Conservation (phyloP, 2,329 filamentous ascomycete species). For the Aureobasidium melanogenum region DNA sequence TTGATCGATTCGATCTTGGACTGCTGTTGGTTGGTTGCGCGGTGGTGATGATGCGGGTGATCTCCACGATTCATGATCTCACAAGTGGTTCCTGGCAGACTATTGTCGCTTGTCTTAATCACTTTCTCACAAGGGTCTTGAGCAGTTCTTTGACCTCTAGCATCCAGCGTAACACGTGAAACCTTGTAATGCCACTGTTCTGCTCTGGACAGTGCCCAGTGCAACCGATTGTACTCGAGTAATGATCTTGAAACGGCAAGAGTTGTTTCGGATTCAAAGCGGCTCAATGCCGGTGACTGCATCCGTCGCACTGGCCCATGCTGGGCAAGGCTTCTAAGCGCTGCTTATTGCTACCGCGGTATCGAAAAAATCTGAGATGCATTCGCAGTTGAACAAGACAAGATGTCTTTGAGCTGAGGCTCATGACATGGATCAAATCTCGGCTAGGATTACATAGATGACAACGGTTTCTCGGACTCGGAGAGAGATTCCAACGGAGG, state of each 20-base stretch:
- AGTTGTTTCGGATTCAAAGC: neutral
- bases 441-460: neutral
- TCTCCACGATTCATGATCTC: neutral
- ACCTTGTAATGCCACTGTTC: no score
- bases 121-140: neutral
- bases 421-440: neutral
- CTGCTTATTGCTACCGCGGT: neutral
- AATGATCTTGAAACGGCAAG: neutral
- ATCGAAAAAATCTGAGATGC: neutral
- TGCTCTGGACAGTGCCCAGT: neutral
- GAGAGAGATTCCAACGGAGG: neutral
- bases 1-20: neutral
- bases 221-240: neutral
- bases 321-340: neutral
- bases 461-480: neutral
- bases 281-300: neutral
- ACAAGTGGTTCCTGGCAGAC: neutral
- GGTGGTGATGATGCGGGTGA: neutral
- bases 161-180: neutral
- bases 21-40: neutral
- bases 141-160: neutral
- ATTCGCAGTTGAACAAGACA: neutral
- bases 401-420: neutral
- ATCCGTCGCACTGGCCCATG: neutral
- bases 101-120: neutral